Evolutionary conservation across 2,329 filamentous ascomycete species (phyloP).

Genomic region (Hymenoscyphus fructigenus): DNA sequence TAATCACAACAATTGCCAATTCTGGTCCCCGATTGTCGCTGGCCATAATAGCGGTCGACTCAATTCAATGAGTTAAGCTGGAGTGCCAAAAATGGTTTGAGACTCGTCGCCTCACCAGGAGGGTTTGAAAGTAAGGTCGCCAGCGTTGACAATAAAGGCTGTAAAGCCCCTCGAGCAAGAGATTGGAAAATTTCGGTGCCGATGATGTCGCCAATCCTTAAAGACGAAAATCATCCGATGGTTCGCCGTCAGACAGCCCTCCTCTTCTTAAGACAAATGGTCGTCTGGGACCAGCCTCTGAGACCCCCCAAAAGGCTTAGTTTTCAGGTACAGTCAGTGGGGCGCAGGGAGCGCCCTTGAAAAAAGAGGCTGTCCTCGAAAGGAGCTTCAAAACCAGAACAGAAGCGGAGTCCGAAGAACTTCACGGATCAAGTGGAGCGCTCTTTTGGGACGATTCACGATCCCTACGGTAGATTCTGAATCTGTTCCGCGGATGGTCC

Average conservation of each 20-base stretch:
- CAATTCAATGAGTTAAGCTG: not conserved
- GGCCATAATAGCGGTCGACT: not conserved
- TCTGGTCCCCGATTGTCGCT: constrained; percentile 13
- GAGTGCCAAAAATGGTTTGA: not conserved
- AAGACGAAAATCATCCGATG: not conserved
- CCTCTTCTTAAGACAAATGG: not conserved
- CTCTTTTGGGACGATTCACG: too few relatives aligned
- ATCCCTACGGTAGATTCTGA: not conserved
- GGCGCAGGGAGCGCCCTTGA: not conserved
- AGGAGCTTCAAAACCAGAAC: not conserved
- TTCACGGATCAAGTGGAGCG: too few relatives aligned
- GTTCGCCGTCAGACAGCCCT: not conserved
- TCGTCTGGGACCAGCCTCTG: not conserved
- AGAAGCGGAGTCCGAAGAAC: not conserved
- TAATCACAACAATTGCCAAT: constrained; percentile 18
- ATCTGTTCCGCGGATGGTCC: not conserved
- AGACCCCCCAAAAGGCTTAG: not conserved
- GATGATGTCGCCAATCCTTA: not conserved
- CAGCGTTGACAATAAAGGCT: not conserved
- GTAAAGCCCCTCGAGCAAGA: not conserved
- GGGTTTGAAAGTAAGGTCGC: not conserved
- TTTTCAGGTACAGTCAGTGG: not conserved
- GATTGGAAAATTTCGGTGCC: not conserved
- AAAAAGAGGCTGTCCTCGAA: not conserved
- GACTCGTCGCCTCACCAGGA: not conserved